Base-by-base conservation (phyloP, 441 rosid species). In the Codiaeum variegatum region DNA sequence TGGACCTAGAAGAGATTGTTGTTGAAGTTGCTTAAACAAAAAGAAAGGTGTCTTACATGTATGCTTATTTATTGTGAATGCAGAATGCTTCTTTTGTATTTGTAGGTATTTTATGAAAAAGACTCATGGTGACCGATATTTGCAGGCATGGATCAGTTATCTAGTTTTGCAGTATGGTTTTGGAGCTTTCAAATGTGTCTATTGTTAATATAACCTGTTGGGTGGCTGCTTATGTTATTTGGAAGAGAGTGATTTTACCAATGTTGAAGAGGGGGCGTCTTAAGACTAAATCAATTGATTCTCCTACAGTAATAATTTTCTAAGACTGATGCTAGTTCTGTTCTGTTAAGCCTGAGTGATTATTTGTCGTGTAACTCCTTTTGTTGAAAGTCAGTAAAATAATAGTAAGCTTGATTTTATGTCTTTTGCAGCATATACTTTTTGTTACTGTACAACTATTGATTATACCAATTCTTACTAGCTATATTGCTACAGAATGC, bases 401-500 rank as follows among this genome's bases (percentile, higher is more conserved):
- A 21, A 4, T 47, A 51, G 38, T 44, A 31, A n/a, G 49, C 12
- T 67, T 19, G 32, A 34, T 18, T 51, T 63, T 40, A 5, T 29
- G 42, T 67, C 36, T 29, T 28, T 12, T 34, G 6, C 21, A 0
- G 38, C 12, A 4, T 3, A 49, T 9, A 49, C n/a, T 31, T 16
- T 67, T 49, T 18, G 42, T 4, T 26, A 16, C 13, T 59, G 15
- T 9, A 29, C 18, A 16, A 9, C 16, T 44, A 12, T 32, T 24
- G 6, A 13, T 26, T 7, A 23, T 7, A 5, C 44, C 32, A 32
- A 55, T 47, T 61, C 58, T 66, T 31, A 15, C 46, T 61, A 10
- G 36, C 62, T 32, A 16, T 64, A 5, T 67, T 55, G 34, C 54
- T 71, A 6, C 83, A 86, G 90, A 67, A 70, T 38, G 71, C 44